These are phyloP conservation scores for Penicillium lividum DNA, from an alignment of 495 filamentous ascomycete genomes.

Conservation along the genomic window DNA sequence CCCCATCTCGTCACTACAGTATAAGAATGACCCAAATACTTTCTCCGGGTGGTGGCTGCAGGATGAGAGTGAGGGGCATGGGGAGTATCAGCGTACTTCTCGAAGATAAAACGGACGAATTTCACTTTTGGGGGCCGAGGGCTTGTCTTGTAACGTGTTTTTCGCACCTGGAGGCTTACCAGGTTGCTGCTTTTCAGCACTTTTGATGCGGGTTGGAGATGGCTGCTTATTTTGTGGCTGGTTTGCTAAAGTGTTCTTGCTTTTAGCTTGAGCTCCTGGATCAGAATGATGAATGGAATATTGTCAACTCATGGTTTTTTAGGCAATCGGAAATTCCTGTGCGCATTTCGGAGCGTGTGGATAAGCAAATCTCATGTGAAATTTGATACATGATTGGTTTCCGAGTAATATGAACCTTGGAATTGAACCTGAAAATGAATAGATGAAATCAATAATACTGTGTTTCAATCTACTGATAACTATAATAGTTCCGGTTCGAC, in stretches of 20 bases:
- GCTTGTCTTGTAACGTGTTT: slow-evolving; percentile 71
- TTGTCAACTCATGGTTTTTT: slow-evolving; percentile 40
- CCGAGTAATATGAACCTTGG: no score
- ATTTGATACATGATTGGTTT: no score
- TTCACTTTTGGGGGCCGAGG: slow-evolving; percentile 59
- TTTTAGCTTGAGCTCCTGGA: slow-evolving; percentile 27
- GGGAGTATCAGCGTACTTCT: slow-evolving; percentile 20
- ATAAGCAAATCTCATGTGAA: no score
- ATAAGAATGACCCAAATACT: no score
- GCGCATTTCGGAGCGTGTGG: slow-evolving; percentile 6
- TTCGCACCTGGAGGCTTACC: slow-evolving; percentile 71
- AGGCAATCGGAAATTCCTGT: slow-evolving; percentile 28
- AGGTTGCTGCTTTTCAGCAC: slow-evolving; percentile 67
- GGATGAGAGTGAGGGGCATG: slow-evolving; percentile 35
- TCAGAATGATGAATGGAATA: slow-evolving; percentile 29
- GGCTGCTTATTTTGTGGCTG: not conserved
- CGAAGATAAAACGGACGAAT: slow-evolving; percentile 33
- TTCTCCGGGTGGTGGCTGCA: slow-evolving; percentile 57
- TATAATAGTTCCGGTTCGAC: slow-evolving; percentile 38
- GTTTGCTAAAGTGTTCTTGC: slow-evolving; percentile 9
- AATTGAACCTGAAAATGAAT: no score
- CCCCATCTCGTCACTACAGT: not conserved
- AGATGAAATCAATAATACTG: not conserved
- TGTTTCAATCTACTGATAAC: not conserved
- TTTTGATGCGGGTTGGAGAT: slow-evolving; percentile 53